A percentile compares a stretch with the other conserved stretches of the same genome.
Conservation (phyloP, 805 yeast genomes). For the Spathaspora passalidarum region DNA sequence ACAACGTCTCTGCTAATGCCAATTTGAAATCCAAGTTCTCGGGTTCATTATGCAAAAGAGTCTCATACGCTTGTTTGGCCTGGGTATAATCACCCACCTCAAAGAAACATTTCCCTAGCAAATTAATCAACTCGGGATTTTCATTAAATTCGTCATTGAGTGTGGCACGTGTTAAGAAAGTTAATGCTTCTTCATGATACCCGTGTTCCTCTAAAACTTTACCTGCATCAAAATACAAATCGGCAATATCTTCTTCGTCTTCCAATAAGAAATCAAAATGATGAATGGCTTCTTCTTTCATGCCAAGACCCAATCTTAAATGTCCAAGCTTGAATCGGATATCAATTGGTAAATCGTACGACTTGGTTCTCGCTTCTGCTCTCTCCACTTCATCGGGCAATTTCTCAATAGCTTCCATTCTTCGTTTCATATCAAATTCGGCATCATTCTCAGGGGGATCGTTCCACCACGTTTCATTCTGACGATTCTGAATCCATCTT, state of each 20-base stretch:
- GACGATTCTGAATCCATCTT: constrained; percentile 79
- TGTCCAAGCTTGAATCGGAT: constrained; percentile 79
- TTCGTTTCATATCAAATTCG: constrained; percentile 78
- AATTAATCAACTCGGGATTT: constrained; percentile 49
- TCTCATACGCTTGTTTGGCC: constrained; percentile 59
- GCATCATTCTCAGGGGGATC: constrained; percentile 63
- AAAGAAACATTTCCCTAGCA: constrained; percentile 74
- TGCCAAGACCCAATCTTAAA: constrained; percentile 62
- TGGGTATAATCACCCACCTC: constrained; percentile 66
- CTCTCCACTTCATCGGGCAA: neutral
- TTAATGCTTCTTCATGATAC: constrained; percentile 70
- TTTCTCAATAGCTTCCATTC: constrained; percentile 31
- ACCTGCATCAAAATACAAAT: constrained; percentile 77
- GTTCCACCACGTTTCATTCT: constrained; percentile 58
- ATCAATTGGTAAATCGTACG: constrained; percentile 72
- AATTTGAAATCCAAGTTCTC: constrained; percentile 69
- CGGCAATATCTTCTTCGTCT: constrained; percentile 60
- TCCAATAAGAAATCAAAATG: constrained; percentile 66
- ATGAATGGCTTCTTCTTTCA: constrained; percentile 64
- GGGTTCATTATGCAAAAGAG: constrained; percentile 55
- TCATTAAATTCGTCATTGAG: constrained; percentile 48
- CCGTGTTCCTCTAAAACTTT: constrained; percentile 66
- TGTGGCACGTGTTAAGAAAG: constrained; percentile 57
- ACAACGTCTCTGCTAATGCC: constrained; percentile 78
- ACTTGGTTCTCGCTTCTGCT: constrained; percentile 15